Conservation (phyloP, 148 eudicot species). For the Arbutus unedo region DNA sequence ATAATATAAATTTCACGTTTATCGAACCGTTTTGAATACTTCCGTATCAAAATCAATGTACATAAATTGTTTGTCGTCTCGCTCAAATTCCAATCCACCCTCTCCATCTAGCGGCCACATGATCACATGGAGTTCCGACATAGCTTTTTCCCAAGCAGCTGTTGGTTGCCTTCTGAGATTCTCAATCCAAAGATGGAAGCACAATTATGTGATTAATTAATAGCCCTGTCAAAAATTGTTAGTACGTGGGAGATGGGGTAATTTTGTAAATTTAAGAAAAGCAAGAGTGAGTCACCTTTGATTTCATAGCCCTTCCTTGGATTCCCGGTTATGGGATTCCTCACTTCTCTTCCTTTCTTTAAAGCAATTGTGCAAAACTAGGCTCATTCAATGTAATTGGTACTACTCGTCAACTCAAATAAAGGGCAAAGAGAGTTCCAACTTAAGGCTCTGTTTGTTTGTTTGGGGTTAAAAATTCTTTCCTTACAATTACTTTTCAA, state of each 20-base stretch:
- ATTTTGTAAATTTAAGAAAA: slow-evolving; percentile 1
- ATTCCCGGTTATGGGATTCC: slow-evolving; percentile 43
- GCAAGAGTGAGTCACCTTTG: slow-evolving; percentile 40
- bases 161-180: neutral
- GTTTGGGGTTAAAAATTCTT: too few species aligned
- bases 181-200: neutral
- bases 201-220: neutral
- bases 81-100: too few species aligned
- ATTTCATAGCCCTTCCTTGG: slow-evolving; percentile 34
- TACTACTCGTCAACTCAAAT: too few species aligned
- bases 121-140: neutral
- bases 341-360: slow-evolving; percentile 26
- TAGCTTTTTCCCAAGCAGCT: neutral
- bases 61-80: too few species aligned
- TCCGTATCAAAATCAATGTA: too few species aligned
- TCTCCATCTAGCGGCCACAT: neutral
- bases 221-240: too few species aligned
- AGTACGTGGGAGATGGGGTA: neutral
- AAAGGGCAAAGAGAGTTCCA: too few species aligned
- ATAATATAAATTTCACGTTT: too few species aligned
- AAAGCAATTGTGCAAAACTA: slow-evolving; percentile 33
- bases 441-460: too few species aligned
- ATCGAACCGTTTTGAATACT: too few species aligned
- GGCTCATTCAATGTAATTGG: neutral
- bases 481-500: too few species aligned